Evolutionary conservation across 768 basidiomycete species (phyloP).

Genomic region (Trametes cingulata): DNA sequence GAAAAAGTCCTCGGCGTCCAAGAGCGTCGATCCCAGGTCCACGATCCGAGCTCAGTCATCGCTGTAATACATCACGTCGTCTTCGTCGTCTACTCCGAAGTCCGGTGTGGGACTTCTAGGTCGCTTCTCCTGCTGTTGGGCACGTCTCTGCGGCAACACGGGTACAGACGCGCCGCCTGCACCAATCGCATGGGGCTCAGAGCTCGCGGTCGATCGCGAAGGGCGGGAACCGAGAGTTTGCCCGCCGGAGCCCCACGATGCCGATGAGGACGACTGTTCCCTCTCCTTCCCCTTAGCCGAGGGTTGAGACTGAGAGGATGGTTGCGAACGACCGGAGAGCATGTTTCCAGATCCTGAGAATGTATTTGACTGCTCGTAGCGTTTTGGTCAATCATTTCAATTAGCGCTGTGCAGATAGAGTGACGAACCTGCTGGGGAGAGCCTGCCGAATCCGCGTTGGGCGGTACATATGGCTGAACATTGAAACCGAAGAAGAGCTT

Average conservation of each 20-base stretch:
- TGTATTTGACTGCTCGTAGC: conserved; percentile 36
- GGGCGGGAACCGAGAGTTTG: conserved; percentile 47
- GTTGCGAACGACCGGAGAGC: conserved; percentile 52
- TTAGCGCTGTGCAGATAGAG: neutral
- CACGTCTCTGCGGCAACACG: conserved; percentile 40
- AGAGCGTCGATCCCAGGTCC: neutral
- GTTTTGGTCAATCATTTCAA: neutral
- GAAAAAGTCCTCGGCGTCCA: neutral
- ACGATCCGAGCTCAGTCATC: conserved; percentile 44
- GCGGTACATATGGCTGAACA: conserved; percentile 65
- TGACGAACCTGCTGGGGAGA: conserved; percentile 21
- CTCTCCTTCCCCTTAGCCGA: conserved; percentile 56
- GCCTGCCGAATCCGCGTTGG: conserved; percentile 27
- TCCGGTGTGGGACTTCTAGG: conserved; percentile 73
- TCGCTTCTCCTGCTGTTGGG: conserved; percentile 41
- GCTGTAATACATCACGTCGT: conserved; percentile 83
- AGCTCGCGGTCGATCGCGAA: conserved; percentile 25
- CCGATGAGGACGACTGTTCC: conserved; percentile 32
- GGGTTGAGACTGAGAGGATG: conserved; percentile 27
- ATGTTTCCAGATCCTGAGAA: conserved; percentile 72
- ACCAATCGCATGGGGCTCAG: conserved; percentile 44
- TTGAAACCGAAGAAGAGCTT: conserved; percentile 97
- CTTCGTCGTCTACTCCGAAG: conserved; percentile 78
- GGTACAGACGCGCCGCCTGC: conserved; percentile 58
- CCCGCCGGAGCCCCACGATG: conserved; percentile 40